Conservation (phyloP, 164 flowering plant genomes). For the Macadamia integrifolia region DNA sequence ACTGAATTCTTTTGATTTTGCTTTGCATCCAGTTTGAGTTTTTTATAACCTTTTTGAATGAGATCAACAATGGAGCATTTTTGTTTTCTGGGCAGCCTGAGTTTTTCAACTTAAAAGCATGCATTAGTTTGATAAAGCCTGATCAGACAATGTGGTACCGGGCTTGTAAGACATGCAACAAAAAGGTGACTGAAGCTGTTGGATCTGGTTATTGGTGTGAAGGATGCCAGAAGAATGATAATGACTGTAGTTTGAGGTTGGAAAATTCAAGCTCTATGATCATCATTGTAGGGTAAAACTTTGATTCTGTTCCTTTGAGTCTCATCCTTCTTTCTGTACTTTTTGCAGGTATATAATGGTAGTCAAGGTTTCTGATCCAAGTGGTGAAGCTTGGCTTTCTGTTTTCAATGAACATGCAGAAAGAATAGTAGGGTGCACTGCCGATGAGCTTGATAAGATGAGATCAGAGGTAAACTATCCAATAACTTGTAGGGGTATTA, state of each 20-base stretch:
- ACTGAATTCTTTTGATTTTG: no score
- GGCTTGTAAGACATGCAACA: conserved; percentile 90
- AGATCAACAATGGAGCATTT: neutral
- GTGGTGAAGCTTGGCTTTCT: conserved; percentile 84
- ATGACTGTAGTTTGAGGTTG: conserved; percentile 67
- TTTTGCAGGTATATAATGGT: conserved; percentile 65
- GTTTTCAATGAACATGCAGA: conserved; percentile 88
- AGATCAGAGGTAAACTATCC: conserved; percentile 51
- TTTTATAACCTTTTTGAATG: no score
- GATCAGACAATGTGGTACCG: conserved; percentile 96
- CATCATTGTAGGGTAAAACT: neutral
- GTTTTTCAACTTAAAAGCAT: conserved; percentile 57
- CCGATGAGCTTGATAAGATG: conserved; percentile 75
- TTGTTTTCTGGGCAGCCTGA: conserved; percentile 45
- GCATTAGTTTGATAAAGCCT: conserved; percentile 66
- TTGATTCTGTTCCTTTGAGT: neutral
- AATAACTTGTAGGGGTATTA: neutral
- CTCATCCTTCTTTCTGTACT: neutral
- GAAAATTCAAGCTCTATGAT: neutral
- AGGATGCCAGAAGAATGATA: conserved; percentile 84
- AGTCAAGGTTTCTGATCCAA: conserved; percentile 60
- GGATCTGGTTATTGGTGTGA: conserved; percentile 97
- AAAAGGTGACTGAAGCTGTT: conserved; percentile 83
- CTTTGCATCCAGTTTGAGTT: no score
- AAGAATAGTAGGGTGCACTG: conserved; percentile 78